These are phyloP conservation scores for Tolypocladium inflatum DNA, from an alignment of 2,329 filamentous ascomycete species.

Conservation along the genomic window DNA sequence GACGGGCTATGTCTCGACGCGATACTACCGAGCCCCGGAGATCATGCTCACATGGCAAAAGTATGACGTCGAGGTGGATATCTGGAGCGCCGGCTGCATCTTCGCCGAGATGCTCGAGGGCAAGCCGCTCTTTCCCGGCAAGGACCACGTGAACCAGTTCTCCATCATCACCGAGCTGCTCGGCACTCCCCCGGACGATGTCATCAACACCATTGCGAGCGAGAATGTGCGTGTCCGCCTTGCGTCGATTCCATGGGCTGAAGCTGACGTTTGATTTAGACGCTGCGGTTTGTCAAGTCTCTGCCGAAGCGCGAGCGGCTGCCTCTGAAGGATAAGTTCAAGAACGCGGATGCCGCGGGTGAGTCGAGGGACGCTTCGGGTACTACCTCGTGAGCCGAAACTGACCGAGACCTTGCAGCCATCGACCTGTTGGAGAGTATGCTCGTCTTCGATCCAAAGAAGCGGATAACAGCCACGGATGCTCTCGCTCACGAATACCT, in stretches of 20 bases:
- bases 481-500: slow-evolving; percentile 90
- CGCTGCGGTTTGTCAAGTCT: slow-evolving; percentile 92
- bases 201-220: slow-evolving; percentile 96
- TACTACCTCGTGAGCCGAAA: background rate
- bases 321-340: slow-evolving; percentile 81
- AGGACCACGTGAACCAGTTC: slow-evolving; percentile 99
- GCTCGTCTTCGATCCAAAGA: slow-evolving; percentile 98
- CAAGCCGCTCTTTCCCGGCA: slow-evolving; percentile 95
- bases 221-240: slow-evolving; percentile 65
- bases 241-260: background rate
- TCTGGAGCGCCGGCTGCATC: slow-evolving; percentile 98
- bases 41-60: slow-evolving; percentile 99
- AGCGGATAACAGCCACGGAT: slow-evolving; percentile 78
- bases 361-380: slow-evolving; percentile 16
- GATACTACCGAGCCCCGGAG: slow-evolving; percentile 97
- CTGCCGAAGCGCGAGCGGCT: slow-evolving; percentile 90
- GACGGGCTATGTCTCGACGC: slow-evolving; percentile 97
- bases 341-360: slow-evolving; percentile 84
- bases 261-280: slow-evolving; percentile 41
- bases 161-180: slow-evolving; percentile 98
- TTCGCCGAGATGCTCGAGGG: slow-evolving; percentile 99
- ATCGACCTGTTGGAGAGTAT: slow-evolving; percentile 92
- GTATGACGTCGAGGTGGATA: slow-evolving; percentile 97
- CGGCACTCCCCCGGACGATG: slow-evolving; percentile 93
- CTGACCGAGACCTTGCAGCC: slow-evolving; percentile 37